A percentile compares a stretch with the other conserved stretches of the same genome.
Conservation (phyloP, 2,329 filamentous ascomycete species). For the Ophiostoma novo-ulmi region DNA sequence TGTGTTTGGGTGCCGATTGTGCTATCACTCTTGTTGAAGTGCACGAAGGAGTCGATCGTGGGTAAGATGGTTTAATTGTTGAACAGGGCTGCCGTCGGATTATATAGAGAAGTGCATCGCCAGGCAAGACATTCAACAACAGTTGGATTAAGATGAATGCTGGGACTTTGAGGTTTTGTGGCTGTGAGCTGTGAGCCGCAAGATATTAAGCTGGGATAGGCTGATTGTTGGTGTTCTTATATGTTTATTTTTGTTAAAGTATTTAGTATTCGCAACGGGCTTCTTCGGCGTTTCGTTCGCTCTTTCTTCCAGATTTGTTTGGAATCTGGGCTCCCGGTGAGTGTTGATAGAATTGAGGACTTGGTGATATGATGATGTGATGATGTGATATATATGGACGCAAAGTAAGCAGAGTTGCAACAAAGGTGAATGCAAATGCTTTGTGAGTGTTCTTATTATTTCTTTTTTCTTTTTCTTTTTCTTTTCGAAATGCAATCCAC, state of each 20-base stretch:
- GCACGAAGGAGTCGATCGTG: neutral
- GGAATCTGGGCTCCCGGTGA: neutral
- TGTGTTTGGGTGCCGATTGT: neutral
- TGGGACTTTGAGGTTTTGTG: neutral
- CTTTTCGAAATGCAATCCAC: neutral
- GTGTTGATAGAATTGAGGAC: neutral
- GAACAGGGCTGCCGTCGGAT: neutral
- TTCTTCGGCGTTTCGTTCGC: neutral
- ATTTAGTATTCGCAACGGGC: neutral
- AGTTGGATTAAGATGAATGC: neutral
- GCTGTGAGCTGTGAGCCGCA: neutral
- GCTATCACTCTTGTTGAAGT: neutral
- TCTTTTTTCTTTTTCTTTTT: neutral
- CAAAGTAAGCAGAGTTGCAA: neutral
- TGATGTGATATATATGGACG: neutral
- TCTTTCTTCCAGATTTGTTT: neutral
- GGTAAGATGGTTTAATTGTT: neutral
- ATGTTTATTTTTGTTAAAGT: neutral
- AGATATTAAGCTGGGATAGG: neutral
- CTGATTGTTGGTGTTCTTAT: neutral
- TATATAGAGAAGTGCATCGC: neutral
- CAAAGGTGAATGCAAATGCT: neutral
- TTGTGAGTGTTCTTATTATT: neutral
- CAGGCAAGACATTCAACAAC: neutral
- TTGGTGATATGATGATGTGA: neutral